Evolutionary conservation across 305 asterid genomes (phyloP), one percentile per base, ranked within the genome.

Genomic region (Plantago coronopus): DNA sequence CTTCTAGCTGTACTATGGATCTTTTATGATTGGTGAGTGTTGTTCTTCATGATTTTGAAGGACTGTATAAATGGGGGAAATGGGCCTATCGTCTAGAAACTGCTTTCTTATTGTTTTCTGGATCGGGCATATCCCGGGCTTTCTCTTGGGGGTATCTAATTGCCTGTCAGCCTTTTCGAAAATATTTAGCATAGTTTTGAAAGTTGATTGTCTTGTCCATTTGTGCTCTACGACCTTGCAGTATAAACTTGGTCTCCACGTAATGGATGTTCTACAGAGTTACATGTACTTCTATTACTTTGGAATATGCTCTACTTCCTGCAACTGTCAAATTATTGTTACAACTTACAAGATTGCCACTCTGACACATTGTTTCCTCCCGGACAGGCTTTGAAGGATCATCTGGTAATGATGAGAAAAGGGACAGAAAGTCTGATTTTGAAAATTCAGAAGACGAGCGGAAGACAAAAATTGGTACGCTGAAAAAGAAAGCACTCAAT

Each of bases 391-490:
- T 88, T 75, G 98, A 91, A 74, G 97, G 98, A 12, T 89, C 95
- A 44, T 86, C 95, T 65, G 88, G 95, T 56, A 78, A 74, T 73
- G 95, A 88, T 16, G 96, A 86, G 83, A 86, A 84, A 69, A 77
- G 91, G 70, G 98, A 88, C 66, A 86, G 98, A 61, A 91, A 84
- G 68, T 88, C 96, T 54, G 97, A 91, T 69, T 88, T 91, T 65
- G 96, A 91, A 81, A 85, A 83, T 65, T 90, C 97, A 12, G 98
- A 91, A 83, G 98, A 91, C 75, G 97, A 91, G 78, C 80, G 98
- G 64, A 87, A 79, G 76, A 86, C 95, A 2, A 89, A 83, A 74
- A 93, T 89, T 49, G 82, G 94, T 63, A 72, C 94, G 42, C 64
- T 93, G 68, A 93, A 93, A 80, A 93, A 89, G 98, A 93, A 93